Percentiles rank a stretch among this genome's conserved stretches.
Conservation (phyloP, 1,139 yeast genomes). For the Geotrichum fermentans region DNA sequence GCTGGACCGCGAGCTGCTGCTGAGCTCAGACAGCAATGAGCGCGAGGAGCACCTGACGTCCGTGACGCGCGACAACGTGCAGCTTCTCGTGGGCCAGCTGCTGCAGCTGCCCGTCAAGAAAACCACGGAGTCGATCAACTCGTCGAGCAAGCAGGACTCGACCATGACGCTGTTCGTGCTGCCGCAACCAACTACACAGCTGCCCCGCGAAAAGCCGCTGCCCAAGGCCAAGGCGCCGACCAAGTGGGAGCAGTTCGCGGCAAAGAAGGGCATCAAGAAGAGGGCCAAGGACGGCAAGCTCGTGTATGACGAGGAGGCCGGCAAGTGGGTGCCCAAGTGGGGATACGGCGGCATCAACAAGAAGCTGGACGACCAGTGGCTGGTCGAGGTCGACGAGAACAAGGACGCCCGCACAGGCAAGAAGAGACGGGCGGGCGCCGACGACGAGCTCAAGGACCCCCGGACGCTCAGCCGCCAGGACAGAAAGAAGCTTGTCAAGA, state of each 20-base stretch:
- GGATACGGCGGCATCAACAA: conserved; percentile 94
- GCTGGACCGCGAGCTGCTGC: conserved; percentile 71
- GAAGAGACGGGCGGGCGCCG: conserved; percentile 39
- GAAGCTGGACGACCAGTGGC: conserved; percentile 84
- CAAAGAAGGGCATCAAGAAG: conserved; percentile 87
- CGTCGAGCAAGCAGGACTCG: conserved; percentile 57
- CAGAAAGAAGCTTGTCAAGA: conserved; percentile 79
- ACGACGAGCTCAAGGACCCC: conserved; percentile 77
- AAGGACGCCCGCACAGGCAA: conserved; percentile 38
- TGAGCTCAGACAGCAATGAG: conserved; percentile 48
- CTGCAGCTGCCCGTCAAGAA: conserved; percentile 82
- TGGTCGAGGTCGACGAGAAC: conserved; percentile 85
- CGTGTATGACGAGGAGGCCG: conserved; percentile 82
- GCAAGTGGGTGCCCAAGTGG: conserved; percentile 98
- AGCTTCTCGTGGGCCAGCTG: conserved; percentile 82
- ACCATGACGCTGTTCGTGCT: conserved; percentile 77
- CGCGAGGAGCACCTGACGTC: conserved; percentile 62
- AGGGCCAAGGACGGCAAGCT: conserved; percentile 86
- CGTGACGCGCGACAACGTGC: conserved; percentile 88
- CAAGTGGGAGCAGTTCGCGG: conserved; percentile 96
- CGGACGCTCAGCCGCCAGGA: conserved; percentile 74
- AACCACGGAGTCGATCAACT: conserved; percentile 62
- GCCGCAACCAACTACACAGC: conserved; percentile 75
- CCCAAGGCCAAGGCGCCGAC: conserved; percentile 91
- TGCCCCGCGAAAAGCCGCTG: conserved; percentile 93